phyloP scores from a whole-genome alignment of 164 flowering plant genomes.

The Dillenia suffruticosa region DNA sequence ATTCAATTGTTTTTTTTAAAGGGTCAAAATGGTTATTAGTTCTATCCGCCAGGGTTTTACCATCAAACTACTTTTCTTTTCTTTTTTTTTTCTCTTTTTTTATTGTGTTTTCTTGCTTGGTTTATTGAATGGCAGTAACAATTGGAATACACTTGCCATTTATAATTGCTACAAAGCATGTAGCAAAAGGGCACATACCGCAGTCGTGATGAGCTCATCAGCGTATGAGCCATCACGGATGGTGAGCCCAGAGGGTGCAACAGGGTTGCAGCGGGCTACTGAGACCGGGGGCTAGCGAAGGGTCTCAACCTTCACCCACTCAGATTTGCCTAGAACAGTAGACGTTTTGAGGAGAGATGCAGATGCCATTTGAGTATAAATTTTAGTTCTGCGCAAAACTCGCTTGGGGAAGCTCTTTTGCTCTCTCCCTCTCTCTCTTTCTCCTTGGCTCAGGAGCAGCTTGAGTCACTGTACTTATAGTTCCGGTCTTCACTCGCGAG shows the following conservation, averaged over 20 bases:
- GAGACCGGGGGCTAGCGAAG: slow-evolving; percentile 16
- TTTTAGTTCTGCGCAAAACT: background rate
- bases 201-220: slow-evolving; percentile 44
- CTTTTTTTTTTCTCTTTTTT: too few species aligned
- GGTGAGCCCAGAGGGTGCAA: slow-evolving; percentile 16
- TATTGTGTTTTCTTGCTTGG: too few species aligned
- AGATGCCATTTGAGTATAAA: slow-evolving; percentile 16
- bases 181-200: slow-evolving; percentile 19
- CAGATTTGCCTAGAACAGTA: slow-evolving; percentile 23
- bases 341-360: slow-evolving; percentile 34
- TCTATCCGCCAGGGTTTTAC: too few species aligned
- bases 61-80: too few species aligned
- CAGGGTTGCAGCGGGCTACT: slow-evolving; percentile 13
- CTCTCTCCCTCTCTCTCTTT: background rate
- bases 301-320: slow-evolving; percentile 27
- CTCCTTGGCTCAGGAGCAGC: background rate
- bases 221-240: slow-evolving; percentile 28
- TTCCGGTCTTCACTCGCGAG: background rate
- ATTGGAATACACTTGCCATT: too few species aligned
- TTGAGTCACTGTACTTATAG: slow-evolving; percentile 8
- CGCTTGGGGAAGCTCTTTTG: background rate
- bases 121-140: too few species aligned
- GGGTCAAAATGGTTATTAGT: background rate
- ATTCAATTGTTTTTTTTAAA: background rate
- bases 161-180: too few species aligned